phyloP scores from a whole-genome alignment of 768 basidiomycete species.

The Coprinellus aureogranulatus region DNA sequence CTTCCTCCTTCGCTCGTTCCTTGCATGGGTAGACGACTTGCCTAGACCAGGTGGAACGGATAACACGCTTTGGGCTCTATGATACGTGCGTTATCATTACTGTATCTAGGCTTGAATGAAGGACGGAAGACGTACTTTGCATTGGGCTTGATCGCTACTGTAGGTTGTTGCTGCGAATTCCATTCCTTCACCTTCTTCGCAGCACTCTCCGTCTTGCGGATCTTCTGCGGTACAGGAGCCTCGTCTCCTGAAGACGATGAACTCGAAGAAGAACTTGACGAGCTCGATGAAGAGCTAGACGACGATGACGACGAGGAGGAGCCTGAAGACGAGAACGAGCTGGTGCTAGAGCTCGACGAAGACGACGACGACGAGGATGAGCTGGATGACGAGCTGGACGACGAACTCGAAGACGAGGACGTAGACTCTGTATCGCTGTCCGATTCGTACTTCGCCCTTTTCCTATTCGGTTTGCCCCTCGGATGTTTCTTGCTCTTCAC shows the following conservation, averaged over 20 bases:
- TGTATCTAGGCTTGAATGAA: too few species aligned
- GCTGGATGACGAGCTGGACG: background rate
- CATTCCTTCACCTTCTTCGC: background rate
- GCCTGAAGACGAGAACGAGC: slow-evolving; percentile 20
- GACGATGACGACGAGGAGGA: slow-evolving; percentile 13
- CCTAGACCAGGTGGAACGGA: slow-evolving; percentile 59
- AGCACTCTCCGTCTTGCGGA: background rate
- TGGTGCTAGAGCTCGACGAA: slow-evolving; percentile 22
- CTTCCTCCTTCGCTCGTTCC: slow-evolving; percentile 56
- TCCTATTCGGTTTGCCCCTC: slow-evolving; percentile 7
- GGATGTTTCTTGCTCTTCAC: slow-evolving; percentile 1
- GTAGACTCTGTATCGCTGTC: slow-evolving; percentile 18
- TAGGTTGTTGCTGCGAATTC: background rate
- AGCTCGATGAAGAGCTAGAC: slow-evolving; percentile 20
- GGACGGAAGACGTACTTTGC: background rate
- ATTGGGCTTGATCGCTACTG: background rate
- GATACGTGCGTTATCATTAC: too few species aligned
- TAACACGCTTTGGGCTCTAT: background rate
- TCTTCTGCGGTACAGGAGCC: slow-evolving; percentile 4
- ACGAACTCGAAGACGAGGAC: slow-evolving; percentile 12
- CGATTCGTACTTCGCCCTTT: background rate
- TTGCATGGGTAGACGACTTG: slow-evolving; percentile 52
- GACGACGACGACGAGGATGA: slow-evolving; percentile 22
- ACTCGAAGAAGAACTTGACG: slow-evolving; percentile 10
- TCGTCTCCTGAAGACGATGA: background rate